phyloP scores from a whole-genome alignment of 495 filamentous ascomycete species.

The Rhypophila decipiens region DNA sequence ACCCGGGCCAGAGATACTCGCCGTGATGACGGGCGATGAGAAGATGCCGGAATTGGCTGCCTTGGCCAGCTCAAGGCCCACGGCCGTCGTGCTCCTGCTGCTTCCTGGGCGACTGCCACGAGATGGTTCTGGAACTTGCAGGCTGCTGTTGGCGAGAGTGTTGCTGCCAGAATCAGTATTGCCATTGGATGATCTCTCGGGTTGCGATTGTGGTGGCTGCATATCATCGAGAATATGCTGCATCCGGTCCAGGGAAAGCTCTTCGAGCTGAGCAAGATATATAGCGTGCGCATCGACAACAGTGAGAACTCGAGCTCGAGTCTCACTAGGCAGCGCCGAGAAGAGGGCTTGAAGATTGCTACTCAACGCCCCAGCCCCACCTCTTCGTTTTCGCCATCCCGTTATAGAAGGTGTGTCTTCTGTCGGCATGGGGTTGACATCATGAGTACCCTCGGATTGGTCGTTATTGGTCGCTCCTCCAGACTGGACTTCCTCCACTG shows the following conservation, averaged over 20 bases:
- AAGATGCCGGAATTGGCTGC: no score
- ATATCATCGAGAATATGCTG: slow-evolving; percentile 35
- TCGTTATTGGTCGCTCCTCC: neutral
- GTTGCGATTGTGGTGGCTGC: neutral
- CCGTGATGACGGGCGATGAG: neutral
- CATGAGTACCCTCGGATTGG: neutral
- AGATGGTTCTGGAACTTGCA: no score
- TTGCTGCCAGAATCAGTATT: no score
- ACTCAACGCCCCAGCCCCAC: slow-evolving; percentile 40
- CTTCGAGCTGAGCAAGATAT: slow-evolving; percentile 46
- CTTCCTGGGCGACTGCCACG: no score
- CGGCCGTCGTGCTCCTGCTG: neutral
- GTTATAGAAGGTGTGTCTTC: neutral
- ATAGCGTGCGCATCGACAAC: slow-evolving; percentile 45
- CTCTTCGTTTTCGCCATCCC: neutral
- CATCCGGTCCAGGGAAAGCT: slow-evolving; percentile 42
- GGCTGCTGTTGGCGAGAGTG: no score
- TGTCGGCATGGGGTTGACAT: neutral
- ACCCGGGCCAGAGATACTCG: slow-evolving; percentile 48
- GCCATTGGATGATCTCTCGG: neutral
- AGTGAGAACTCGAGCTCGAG: slow-evolving; percentile 25
- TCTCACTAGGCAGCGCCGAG: slow-evolving; percentile 29
- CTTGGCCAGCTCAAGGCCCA: neutral
- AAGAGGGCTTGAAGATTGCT: slow-evolving; percentile 40
- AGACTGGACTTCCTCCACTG: neutral